Percentiles rank a stretch among this genome's conserved stretches.
Evolutionary conservation across 2,329 filamentous ascomycete genomes (phyloP).

Genomic region (Monilinia laxa): DNA sequence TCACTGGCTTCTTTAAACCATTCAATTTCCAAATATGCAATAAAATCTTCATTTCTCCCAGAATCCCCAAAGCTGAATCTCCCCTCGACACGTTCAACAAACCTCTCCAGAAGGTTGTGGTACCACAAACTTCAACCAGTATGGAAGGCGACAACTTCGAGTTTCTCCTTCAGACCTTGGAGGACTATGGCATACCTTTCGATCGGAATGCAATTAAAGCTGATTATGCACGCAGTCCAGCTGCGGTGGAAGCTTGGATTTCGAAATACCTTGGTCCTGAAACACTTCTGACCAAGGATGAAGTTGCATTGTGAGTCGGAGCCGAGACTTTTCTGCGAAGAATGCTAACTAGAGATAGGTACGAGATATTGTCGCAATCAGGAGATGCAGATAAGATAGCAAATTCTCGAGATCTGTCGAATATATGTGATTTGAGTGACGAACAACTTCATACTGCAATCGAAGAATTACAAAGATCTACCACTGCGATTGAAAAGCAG

Average conservation of each 20-base stretch:
- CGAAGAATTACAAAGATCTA: constrained; percentile 62
- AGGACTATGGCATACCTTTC: constrained; percentile 37
- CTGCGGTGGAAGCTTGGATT: constrained; percentile 46
- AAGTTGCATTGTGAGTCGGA: constrained; percentile 51
- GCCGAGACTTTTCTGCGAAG: background rate
- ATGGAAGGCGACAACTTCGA: constrained; percentile 35
- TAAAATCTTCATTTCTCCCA: background rate
- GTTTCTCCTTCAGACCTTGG: constrained; percentile 33
- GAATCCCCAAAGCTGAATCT: background rate
- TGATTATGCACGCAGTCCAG: constrained; percentile 31
- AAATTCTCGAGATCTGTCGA: constrained; percentile 47
- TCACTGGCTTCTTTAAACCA: background rate
- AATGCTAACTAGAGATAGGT: constrained; percentile 43
- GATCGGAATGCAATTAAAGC: constrained; percentile 36
- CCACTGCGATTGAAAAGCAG: constrained; percentile 62
- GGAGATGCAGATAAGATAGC: constrained; percentile 50
- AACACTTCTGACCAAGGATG: constrained; percentile 54
- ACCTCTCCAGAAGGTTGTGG: background rate
- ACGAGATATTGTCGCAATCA: constrained; percentile 49
- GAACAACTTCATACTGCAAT: constrained; percentile 61
- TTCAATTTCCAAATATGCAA: background rate
- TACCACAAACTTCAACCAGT: constrained; percentile 17
- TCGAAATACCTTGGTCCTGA: constrained; percentile 49
- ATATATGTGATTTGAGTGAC: constrained; percentile 55
- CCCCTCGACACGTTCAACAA: background rate